phyloP scores from a whole-genome alignment of 2,329 filamentous ascomycete genomes.

The Curvularia spicifera region DNA sequence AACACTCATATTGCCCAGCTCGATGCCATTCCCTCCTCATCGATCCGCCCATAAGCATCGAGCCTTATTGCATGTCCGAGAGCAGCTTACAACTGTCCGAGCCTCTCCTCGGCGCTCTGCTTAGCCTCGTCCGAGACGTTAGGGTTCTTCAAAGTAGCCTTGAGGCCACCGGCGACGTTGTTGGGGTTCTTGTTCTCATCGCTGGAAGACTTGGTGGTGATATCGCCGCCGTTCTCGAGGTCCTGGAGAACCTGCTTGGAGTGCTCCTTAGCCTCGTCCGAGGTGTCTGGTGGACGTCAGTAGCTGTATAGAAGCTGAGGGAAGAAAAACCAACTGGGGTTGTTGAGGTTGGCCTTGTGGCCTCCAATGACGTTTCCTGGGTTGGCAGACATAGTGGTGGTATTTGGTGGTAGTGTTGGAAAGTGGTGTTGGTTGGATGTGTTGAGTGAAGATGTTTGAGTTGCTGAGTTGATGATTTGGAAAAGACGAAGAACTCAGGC shows the following conservation, averaged over 20 bases:
- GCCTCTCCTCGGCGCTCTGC: constrained; percentile 60
- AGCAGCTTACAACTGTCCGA: constrained; percentile 46
- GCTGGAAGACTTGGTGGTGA: constrained; percentile 26
- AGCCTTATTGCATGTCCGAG: not conserved
- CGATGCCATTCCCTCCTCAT: constrained; percentile 2
- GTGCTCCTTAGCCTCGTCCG: constrained; percentile 62
- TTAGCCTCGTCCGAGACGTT: constrained; percentile 64
- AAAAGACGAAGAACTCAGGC: not conserved
- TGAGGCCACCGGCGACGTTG: constrained; percentile 54
- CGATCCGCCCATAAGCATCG: constrained; percentile 1
- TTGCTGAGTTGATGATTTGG: not conserved
- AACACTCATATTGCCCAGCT: not conserved
- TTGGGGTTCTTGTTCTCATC: constrained; percentile 58
- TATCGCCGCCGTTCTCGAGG: constrained; percentile 55
- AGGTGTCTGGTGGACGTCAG: constrained; percentile 51
- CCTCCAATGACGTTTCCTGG: constrained; percentile 62
- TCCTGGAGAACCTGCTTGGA: constrained; percentile 61
- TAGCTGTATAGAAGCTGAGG: not conserved
- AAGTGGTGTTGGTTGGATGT: not conserved
- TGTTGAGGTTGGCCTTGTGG: constrained; percentile 66
- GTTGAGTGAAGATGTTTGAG: constrained; percentile 1
- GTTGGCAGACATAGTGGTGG: constrained; percentile 52
- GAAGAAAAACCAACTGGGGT: constrained; percentile 52
- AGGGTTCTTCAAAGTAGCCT: constrained; percentile 61
- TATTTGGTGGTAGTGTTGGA: not conserved